A percentile compares a stretch with the other conserved stretches of the same genome.
Evolutionary conservation across 345 rosid species (phyloP).

Genomic region (Acer saccharum): DNA sequence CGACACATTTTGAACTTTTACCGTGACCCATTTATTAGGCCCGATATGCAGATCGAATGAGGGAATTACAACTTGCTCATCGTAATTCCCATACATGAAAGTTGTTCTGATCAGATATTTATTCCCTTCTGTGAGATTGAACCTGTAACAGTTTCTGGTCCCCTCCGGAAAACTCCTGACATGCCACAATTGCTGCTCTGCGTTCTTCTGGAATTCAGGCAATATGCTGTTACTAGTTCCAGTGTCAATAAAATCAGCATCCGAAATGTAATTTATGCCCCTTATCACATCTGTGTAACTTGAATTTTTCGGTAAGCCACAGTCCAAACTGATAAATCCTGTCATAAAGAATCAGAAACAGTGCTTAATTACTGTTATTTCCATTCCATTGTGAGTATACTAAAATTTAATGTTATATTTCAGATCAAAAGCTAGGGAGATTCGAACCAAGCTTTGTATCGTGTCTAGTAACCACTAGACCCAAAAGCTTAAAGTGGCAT

Average conservation of each 20-base stretch:
- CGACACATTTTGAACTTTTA: neutral
- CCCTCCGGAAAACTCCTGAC: slow-evolving; percentile 26
- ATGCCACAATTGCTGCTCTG: neutral
- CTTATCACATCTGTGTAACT: neutral
- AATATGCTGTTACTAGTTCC: slow-evolving; percentile 4
- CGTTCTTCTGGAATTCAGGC: neutral
- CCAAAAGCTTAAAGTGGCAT: too few relatives aligned
- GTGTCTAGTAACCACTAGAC: too few relatives aligned
- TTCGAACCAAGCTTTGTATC: too few relatives aligned
- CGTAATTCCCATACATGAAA: slow-evolving; percentile 21
- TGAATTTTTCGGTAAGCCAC: slow-evolving; percentile 8
- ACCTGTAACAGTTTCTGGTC: slow-evolving; percentile 20
- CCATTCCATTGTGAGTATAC: neutral
- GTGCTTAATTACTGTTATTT: neutral
- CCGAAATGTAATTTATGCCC: slow-evolving; percentile 18
- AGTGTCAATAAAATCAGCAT: slow-evolving; percentile 8
- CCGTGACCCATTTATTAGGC: slow-evolving; percentile 15
- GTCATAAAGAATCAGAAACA: neutral
- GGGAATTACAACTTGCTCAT: neutral
- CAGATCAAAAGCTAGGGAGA: neutral
- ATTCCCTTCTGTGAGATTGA: neutral
- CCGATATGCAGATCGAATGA: slow-evolving; percentile 24
- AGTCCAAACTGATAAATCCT: slow-evolving; percentile 30
- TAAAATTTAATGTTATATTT: neutral
- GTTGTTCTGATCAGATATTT: slow-evolving; percentile 21